Evolutionary conservation across 2,329 filamentous ascomycete species (phyloP), one percentile per base, ranked within the genome.

Genomic region (Penicillium sp.): DNA sequence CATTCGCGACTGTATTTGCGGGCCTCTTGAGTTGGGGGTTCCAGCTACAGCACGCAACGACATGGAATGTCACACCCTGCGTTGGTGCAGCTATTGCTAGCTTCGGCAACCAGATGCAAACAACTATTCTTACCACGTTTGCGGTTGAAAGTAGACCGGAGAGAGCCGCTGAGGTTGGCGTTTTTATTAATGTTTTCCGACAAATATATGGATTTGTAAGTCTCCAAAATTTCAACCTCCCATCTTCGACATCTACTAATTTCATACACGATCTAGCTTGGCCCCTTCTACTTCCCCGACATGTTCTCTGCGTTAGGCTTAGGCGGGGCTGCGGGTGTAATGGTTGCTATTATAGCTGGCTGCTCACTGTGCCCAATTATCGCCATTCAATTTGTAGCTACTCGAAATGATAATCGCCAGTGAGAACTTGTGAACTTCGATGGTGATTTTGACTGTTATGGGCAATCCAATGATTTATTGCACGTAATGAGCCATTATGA

Each of bases 21-120:
- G 84, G 85, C 3, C 59, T 84, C 0, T 72, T 85, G 3, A 77
- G 85, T 0, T 87, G 85, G 66, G 71, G 82, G 3, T 78, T 86
- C 0, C 79, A 81, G 57, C 73, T 79, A 1, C 70, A 82, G 41
- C 72, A 79, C 22, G 79, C 80, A 1, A 63, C 68, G 0, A 65
- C 71, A 3, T 87, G 82, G 80, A 82, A 86, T 54, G 77, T 86
- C 5, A 84, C 82, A 0, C 84, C 84, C 0, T 73, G 84, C 14
- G 65, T 86, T 16, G 84, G 84, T 5, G 77, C 77, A 6, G 83
- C 77, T 2, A 79, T 83, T 58, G 77, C 75, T 0, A 80, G 78
- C 0, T 80, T 77, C 5, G 84, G 85, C 0, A 86, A 85, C 57
- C 84, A 87, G 68, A 80, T 87, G 43, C 77, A 86, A 16, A 86